Evolutionary conservation across 495 filamentous ascomycete species (phyloP).

Genomic region (Beverwykella pulmonaria): DNA sequence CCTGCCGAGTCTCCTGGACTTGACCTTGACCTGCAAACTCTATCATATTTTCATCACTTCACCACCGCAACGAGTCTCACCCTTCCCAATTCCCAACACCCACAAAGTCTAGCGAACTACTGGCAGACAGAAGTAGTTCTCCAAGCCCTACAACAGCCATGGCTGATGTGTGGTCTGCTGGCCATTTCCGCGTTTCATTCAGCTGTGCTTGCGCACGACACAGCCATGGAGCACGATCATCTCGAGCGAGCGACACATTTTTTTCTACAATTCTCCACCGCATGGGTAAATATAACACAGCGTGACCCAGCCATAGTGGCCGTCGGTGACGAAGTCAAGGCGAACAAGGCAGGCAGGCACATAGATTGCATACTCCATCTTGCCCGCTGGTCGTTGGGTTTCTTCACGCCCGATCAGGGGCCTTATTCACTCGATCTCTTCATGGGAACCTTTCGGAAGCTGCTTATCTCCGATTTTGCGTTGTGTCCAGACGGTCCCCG

Average conservation of each 20-base stretch:
- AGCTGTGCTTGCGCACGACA: slow-evolving; percentile 29
- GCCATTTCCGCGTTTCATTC: slow-evolving; percentile 44
- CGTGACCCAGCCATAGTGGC: neutral
- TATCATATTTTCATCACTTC: slow-evolving; percentile 48
- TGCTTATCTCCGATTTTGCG: neutral
- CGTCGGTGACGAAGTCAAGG: slow-evolving; percentile 7
- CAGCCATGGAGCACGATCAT: neutral
- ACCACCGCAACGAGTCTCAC: slow-evolving; percentile 45
- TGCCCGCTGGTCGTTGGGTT: slow-evolving; percentile 24
- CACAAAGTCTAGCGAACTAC: slow-evolving; percentile 10
- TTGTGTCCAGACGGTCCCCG: neutral
- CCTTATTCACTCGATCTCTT: slow-evolving; percentile 1
- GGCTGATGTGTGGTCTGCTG: slow-evolving; percentile 42
- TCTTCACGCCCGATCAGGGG: neutral
- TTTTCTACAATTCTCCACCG: neutral
- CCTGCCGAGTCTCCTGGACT: slow-evolving; percentile 5
- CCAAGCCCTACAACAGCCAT: slow-evolving; percentile 40
- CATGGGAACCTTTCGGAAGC: neutral
- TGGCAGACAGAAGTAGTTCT: slow-evolving; percentile 41
- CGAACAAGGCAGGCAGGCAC: slow-evolving; percentile 20
- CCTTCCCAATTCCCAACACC: slow-evolving; percentile 37
- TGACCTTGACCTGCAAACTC: slow-evolving; percentile 41
- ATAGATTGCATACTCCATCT: slow-evolving; percentile 33
- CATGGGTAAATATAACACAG: neutral
- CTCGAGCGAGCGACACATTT: neutral